phyloP scores from a whole-genome alignment of 2,329 filamentous ascomycete species.

The Aureobasidium zeae region DNA sequence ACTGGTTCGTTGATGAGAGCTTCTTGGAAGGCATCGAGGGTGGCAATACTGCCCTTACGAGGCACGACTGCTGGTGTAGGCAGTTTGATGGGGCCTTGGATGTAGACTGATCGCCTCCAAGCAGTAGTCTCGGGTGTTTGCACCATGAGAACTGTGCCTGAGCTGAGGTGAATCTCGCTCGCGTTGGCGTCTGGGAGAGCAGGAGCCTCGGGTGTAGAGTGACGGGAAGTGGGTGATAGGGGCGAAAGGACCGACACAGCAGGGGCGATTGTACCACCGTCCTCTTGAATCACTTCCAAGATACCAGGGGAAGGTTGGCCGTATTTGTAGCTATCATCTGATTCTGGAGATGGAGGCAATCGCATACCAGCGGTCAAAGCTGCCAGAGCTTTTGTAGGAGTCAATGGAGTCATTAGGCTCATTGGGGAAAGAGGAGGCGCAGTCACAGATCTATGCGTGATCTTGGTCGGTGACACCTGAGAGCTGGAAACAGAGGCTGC shows the following conservation, averaged over 20 bases:
- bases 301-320: slow-evolving; percentile 8
- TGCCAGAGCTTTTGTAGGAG: slow-evolving; percentile 8
- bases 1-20: slow-evolving; percentile 18
- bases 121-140: slow-evolving; percentile 28
- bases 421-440: neutral
- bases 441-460: neutral
- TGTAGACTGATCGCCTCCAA: slow-evolving; percentile 30
- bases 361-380: neutral
- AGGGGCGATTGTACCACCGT: neutral
- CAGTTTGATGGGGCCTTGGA: slow-evolving; percentile 36
- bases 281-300: slow-evolving; percentile 10
- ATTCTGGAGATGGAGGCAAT: slow-evolving; percentile 18
- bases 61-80: slow-evolving; percentile 27
- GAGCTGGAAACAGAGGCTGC: slow-evolving; percentile 2
- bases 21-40: slow-evolving; percentile 32
- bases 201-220: neutral
- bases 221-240: neutral
- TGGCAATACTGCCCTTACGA: slow-evolving; percentile 34
- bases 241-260: neutral
- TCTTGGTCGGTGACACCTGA: neutral
- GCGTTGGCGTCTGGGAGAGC: neutral
- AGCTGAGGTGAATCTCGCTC: slow-evolving; percentile 26
- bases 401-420: neutral
- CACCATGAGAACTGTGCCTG: slow-evolving; percentile 29
- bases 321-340: slow-evolving; percentile 9